Base-by-base conservation (phyloP, 1,284 basidiomycete species). In the Pyrrhoderma lamaoense region DNA sequence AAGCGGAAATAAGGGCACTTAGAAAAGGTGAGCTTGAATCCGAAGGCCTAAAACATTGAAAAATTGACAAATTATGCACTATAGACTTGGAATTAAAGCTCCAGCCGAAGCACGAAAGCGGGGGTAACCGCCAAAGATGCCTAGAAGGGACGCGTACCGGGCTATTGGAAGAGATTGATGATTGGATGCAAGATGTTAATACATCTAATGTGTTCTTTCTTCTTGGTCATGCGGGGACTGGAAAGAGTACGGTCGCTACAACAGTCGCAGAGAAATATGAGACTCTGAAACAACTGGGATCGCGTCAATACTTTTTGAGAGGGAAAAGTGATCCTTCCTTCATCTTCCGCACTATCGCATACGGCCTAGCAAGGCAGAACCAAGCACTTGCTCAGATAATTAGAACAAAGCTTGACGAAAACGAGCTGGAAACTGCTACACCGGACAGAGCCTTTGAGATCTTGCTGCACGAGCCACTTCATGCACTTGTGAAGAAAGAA, bases 161-260 rank as follows among this genome's bases (percentile, higher is more conserved):
- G 9, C 8, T 39, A 3, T 18, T 19, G 7, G 27, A 21, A 1
- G 8, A 39, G 19, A 22, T 39, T 23, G n/a, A 21, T 4, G 21
- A 38, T 2, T 48, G 47, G 47, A 11, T 31, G 11, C 14, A 23
- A 39, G 21, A 18, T 18, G 21, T 21, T 2, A 35, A 31, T 11
- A 35, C 16, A 3, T 14, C 34, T 2, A 50, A 50, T 22, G 18
- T 51, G n/a, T 39, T 51, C 35, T 36, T 42, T 34, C 49, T 62
- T 54, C 62, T 63, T 57, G 64, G 64, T 47, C 63, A 63, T 45
- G 63, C 65, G 13, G 65, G 65, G 43, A 48, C 57, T 8, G 64
- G 65, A 14, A 53, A 58, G 40, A 49, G 48, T 31, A 45, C 55
- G 47, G 60, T 46, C 23, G 64, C 63, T 45, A 51, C 60, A 21